Evolutionary conservation across 176 grass and related monocot species (phyloP).

Genomic region (Panicum miliaceum): DNA sequence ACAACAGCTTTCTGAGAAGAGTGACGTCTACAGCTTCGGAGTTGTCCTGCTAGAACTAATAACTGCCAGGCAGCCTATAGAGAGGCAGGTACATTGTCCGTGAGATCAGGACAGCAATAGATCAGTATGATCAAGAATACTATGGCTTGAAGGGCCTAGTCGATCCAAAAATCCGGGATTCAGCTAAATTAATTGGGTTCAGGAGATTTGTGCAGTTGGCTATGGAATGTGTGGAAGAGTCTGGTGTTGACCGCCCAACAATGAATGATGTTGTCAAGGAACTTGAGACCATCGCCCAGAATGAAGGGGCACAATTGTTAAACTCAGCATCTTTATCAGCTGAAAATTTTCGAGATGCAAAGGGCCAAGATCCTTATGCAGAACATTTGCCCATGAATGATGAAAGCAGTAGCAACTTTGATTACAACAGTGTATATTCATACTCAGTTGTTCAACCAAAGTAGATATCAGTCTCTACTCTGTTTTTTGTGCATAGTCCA

Average conservation of each 20-base stretch:
- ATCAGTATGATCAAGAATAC: conserved; percentile 64
- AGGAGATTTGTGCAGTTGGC: conserved; percentile 68
- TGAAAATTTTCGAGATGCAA: conserved; percentile 42
- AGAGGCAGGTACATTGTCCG: conserved; percentile 71
- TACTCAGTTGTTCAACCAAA: conserved; percentile 59
- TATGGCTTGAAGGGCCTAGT: conserved; percentile 57
- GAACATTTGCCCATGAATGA: conserved; percentile 50
- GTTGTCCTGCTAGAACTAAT: conserved; percentile 74
- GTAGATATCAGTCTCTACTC: conserved; percentile 39
- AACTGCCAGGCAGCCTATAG: conserved; percentile 66
- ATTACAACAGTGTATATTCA: conserved; percentile 59
- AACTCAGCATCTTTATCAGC: conserved; percentile 48
- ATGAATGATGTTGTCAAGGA: conserved; percentile 76
- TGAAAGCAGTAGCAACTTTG: conserved; percentile 50
- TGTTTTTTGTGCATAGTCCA: conserved; percentile 33
- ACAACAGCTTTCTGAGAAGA: conserved; percentile 78
- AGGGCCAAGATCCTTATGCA: conserved; percentile 40
- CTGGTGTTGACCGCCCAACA: conserved; percentile 53
- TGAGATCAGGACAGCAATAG: conserved; percentile 53
- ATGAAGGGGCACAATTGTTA: conserved; percentile 42
- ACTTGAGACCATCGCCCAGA: conserved; percentile 66
- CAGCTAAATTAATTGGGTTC: conserved; percentile 53
- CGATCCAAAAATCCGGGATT: conserved; percentile 53
- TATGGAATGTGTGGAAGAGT: conserved; percentile 69
- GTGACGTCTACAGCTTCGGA: conserved; percentile 77